phyloP scores from a whole-genome alignment of 1,284 basidiomycete species.

The Boletus nobilissimus region DNA sequence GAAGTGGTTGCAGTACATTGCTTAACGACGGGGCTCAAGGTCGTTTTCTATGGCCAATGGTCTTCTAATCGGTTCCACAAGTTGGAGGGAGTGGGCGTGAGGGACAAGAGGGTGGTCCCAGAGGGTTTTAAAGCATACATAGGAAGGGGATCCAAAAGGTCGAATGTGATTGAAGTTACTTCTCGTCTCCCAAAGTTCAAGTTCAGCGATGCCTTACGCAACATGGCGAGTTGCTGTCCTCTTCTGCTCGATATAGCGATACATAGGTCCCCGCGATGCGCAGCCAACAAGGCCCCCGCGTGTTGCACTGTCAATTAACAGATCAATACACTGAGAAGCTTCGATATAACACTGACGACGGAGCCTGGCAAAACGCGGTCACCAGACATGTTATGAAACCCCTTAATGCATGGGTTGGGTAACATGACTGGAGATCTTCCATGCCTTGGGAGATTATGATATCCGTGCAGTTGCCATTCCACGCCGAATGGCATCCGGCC shows the following conservation, averaged over 20 bases:
- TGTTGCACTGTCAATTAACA: constrained; percentile 4
- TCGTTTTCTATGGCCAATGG: background rate
- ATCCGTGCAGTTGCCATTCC: background rate
- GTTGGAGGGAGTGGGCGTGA: background rate
- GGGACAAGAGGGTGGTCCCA: background rate
- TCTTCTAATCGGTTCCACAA: background rate
- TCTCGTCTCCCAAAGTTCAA: background rate
- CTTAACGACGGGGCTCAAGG: background rate
- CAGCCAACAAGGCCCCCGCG: background rate
- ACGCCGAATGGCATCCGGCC: background rate
- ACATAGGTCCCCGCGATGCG: background rate
- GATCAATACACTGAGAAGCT: background rate
- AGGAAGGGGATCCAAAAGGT: background rate
- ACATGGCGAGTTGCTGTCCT: background rate
- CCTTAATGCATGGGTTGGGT: background rate
- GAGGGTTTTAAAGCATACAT: constrained; percentile 22
- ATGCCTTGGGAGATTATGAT: background rate
- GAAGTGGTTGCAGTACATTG: constrained; percentile 23
- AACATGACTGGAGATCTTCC: background rate
- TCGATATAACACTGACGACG: background rate
- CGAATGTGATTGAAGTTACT: background rate
- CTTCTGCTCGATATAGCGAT: constrained; percentile 3
- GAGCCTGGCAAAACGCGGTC: background rate
- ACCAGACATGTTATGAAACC: background rate
- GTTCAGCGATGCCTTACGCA: background rate